Percentiles rank a stretch among this genome's conserved stretches.
phyloP scores from a whole-genome alignment of 495 filamentous ascomycete genomes.

The Cercophora scortea region DNA sequence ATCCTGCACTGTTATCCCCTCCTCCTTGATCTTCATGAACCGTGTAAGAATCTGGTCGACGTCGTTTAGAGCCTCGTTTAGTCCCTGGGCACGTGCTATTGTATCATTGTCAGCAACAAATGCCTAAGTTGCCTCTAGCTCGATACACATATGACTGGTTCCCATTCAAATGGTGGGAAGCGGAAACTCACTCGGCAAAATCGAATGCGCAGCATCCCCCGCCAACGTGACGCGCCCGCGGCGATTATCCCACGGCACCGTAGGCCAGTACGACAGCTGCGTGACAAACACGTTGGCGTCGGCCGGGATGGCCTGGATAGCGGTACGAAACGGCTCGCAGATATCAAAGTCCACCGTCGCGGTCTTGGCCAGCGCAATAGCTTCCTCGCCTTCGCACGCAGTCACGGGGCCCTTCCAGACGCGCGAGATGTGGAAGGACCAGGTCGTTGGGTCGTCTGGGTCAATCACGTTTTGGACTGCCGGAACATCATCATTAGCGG shows the following conservation, averaged over 20 bases:
- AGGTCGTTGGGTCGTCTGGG: conserved; percentile 1
- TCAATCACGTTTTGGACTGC: background rate
- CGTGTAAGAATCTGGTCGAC: conserved; percentile 30
- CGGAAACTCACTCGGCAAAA: conserved; percentile 27
- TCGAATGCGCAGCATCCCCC: conserved; percentile 52
- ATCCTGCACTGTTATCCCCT: conserved; percentile 14
- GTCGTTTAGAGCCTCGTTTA: conserved; percentile 40
- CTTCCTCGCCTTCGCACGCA: background rate
- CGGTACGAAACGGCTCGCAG: conserved; percentile 23
- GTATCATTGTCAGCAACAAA: background rate
- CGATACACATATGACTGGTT: too few species aligned
- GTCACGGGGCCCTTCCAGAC: background rate
- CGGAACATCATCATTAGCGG: background rate
- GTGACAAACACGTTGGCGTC: conserved; percentile 1
- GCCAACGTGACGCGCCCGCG: conserved; percentile 42
- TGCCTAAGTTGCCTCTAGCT: too few species aligned
- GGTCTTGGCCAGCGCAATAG: background rate
- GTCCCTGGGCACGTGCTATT: conserved; percentile 44
- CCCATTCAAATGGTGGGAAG: too few species aligned
- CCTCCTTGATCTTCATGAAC: conserved; percentile 14
- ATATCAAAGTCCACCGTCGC: background rate
- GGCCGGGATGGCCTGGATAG: conserved; percentile 31
- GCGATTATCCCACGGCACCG: conserved; percentile 39
- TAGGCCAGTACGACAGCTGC: conserved; percentile 23
- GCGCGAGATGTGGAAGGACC: background rate